These are phyloP conservation scores for Cenchrus purpureus DNA, from an alignment of 176 grass and related monocot species.

Conservation along the genomic window DNA sequence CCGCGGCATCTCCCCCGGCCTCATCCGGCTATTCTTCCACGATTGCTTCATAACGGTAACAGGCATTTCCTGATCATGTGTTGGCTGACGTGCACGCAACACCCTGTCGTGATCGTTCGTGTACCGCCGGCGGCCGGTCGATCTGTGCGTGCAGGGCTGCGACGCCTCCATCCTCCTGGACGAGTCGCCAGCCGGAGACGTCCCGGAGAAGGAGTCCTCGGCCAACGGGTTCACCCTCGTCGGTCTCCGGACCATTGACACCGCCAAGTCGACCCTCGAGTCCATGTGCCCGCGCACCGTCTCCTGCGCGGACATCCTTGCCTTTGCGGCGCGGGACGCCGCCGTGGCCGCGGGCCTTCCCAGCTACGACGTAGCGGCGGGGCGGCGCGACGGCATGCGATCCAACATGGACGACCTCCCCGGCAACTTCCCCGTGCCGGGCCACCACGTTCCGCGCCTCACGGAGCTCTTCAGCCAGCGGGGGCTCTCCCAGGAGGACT, in stretches of 20 bases:
- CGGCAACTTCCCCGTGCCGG: constrained; percentile 46
- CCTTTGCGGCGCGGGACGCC: constrained; percentile 59
- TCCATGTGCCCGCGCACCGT: constrained; percentile 48
- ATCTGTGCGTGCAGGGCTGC: constrained; percentile 38
- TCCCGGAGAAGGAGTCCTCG: constrained; percentile 57
- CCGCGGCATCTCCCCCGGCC: constrained; percentile 38
- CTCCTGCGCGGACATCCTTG: constrained; percentile 57
- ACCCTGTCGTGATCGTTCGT: neutral
- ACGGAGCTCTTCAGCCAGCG: constrained; percentile 36
- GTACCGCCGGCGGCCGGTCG: neutral
- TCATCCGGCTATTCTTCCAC: constrained; percentile 64
- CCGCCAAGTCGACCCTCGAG: constrained; percentile 45
- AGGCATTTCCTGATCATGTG: neutral
- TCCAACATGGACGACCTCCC: constrained; percentile 50
- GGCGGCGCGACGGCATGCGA: constrained; percentile 47
- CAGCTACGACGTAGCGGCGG: constrained; percentile 35
- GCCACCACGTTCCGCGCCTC: constrained; percentile 30
- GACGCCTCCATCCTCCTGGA: constrained; percentile 64
- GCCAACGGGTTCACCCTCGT: constrained; percentile 55
- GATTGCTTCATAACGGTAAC: constrained; percentile 63
- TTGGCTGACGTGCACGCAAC: neutral
- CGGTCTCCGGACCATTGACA: constrained; percentile 47
- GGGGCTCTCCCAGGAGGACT: constrained; percentile 50
- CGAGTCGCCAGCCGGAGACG: constrained; percentile 42
- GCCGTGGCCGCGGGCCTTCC: constrained; percentile 42